Base-by-base conservation (phyloP, 345 rosid species). In the Kandelia obovata region DNA sequence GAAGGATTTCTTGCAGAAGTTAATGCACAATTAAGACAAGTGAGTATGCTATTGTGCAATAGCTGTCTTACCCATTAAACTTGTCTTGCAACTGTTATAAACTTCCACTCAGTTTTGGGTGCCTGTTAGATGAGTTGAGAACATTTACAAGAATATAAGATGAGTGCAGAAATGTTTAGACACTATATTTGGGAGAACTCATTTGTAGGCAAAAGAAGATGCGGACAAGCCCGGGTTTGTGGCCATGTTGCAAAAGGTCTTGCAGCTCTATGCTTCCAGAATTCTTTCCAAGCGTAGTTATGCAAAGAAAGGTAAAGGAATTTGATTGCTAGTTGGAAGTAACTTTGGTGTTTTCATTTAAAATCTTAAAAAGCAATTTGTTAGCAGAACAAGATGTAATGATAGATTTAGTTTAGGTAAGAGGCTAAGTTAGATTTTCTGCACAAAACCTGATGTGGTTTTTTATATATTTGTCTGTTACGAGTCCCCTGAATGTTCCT, bases 1-100 rank as follows among this genome's bases (percentile, higher is more conserved):
- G 98, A 91, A 83, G 95, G 96, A 10, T 89, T 94, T 73, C 96
- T 94, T 70, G 77, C 96, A 73, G 93, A 91, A 86, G 98, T 91
- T 68, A 94, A 72, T 69, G 96, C 97, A 79, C 98, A 94, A 75
- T 76, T 94, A 67, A 84, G 95, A 75, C 92, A 91, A 79, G 98
- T 88, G 76, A 72, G 88, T 75, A 51, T 60, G 37, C 17, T 63
- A 43, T 26, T 32, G 2, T 49, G 7, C 58, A 30, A 19, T 37
- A 20, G 27, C 20, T 30, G 25, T 52, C 65, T 64, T 64, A 51
- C 39, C 56, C n/a, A 30, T 64, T 56, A 65, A 52, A 23, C 47
- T 15, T 39, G 25, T 27, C 43, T 65, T 35, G 27, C 25, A 56
- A 26, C 43, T 8, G 49, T 5, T 16, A 21, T 62, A 37, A 34